Conservation (phyloP, 2,329 filamentous ascomycete species). For the Exophiala alcalophila region DNA sequence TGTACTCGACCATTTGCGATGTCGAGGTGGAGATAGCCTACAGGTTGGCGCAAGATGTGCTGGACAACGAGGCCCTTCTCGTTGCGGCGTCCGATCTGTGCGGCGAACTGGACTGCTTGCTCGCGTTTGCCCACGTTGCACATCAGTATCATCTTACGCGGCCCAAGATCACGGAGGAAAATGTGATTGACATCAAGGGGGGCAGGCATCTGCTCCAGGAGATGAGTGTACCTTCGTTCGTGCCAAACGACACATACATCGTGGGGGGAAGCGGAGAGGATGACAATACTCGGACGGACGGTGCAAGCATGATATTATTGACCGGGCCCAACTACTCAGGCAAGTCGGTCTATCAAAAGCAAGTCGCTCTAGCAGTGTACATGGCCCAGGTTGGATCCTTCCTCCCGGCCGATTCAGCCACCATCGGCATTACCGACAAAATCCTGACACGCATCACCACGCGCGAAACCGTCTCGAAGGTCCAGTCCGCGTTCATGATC, state of each 20-base stretch:
- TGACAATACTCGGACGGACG: conserved; percentile 11
- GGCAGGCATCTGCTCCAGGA: conserved; percentile 86
- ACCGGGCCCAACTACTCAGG: conserved; percentile 96
- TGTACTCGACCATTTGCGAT: conserved; percentile 81
- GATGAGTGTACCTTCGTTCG: conserved; percentile 72
- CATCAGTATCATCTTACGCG: conserved; percentile 67
- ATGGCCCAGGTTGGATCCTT: conserved; percentile 91
- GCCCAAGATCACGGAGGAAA: conserved; percentile 67
- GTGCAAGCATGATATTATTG: conserved; percentile 70
- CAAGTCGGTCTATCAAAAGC: conserved; percentile 94
- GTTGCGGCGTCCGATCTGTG: conserved; percentile 71
- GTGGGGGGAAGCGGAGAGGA: conserved; percentile 51
- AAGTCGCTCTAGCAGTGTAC: conserved; percentile 85
- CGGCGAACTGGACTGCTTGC: conserved; percentile 77
- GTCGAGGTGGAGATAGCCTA: conserved; percentile 87
- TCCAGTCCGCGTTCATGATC: conserved; percentile 69
- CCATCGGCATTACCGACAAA: conserved; percentile 84
- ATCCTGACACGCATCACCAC: conserved; percentile 85
- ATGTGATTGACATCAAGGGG: conserved; percentile 68
- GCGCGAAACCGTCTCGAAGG: conserved; percentile 62
- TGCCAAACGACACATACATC: conserved; percentile 76
- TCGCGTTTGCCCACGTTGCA: conserved; percentile 77
- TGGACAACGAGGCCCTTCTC: conserved; percentile 67
- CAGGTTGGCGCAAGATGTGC: conserved; percentile 65
- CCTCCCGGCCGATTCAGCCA: conserved; percentile 74